Conservation (phyloP, 495 filamentous ascomycete species). For the Neurospora sp. region DNA sequence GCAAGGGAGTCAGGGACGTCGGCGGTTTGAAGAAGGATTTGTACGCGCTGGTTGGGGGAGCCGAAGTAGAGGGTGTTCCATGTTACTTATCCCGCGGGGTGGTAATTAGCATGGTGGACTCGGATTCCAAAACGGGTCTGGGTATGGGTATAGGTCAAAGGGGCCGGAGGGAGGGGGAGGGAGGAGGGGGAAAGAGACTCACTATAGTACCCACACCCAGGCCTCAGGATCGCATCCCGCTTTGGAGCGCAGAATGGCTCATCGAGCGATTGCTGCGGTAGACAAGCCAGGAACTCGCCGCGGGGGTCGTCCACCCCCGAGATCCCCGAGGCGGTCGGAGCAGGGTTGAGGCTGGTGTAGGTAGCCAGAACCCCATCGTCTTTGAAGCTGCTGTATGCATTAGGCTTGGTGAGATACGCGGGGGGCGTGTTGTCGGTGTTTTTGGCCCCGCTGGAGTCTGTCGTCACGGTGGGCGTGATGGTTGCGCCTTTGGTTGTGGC, state of each 20-base stretch:
- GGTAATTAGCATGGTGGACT: neutral
- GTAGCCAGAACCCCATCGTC: conserved; percentile 7
- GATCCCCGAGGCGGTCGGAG: conserved; percentile 13
- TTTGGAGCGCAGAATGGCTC: conserved; percentile 22
- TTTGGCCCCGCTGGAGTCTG: conserved; percentile 9
- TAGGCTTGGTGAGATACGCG: conserved; percentile 6
- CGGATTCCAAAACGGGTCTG: neutral
- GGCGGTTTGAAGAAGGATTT: conserved; percentile 4
- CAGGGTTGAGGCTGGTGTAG: conserved; percentile 21
- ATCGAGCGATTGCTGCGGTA: conserved; percentile 6
- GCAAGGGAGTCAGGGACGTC: neutral
- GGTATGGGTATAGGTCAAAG: neutral
- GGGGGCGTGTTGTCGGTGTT: conserved; percentile 17
- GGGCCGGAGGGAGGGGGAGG: neutral
- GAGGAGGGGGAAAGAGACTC: neutral
- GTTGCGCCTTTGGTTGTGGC: conserved; percentile 12
- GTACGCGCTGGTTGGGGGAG: neutral
- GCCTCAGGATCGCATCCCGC: conserved; percentile 11
- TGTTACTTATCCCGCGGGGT: conserved; percentile 9
- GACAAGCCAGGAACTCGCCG: conserved; percentile 21
- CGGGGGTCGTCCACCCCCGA: neutral
- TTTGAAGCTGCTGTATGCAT: conserved; percentile 17
- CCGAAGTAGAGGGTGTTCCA: conserved; percentile 17
- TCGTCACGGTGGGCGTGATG: conserved; percentile 14
- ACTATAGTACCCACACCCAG: conserved; percentile 22